phyloP scores from a whole-genome alignment of 371 early-diverging fungal species.

The Sporodiniella umbellata region DNA sequence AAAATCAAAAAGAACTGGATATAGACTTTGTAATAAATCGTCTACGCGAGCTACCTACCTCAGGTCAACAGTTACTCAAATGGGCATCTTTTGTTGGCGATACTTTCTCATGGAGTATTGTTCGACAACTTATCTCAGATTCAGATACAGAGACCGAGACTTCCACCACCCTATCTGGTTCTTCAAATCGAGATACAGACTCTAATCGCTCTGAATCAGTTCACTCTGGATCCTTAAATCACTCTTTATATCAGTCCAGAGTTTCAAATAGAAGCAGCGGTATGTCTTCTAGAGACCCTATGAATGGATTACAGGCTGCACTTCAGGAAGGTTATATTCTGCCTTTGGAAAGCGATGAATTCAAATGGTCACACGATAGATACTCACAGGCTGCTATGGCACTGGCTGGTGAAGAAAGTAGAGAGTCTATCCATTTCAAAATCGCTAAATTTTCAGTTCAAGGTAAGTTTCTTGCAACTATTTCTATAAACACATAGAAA shows the following conservation, averaged over 20 bases:
- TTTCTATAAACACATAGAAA: neutral
- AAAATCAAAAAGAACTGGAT: conserved; percentile 28
- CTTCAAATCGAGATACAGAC: neutral
- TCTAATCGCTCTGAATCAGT: neutral
- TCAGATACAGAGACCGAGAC: conserved; percentile 33
- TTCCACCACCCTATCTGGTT: conserved; percentile 6
- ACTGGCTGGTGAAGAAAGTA: conserved; percentile 27
- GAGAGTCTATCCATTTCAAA: conserved; percentile 35
- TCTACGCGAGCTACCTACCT: conserved; percentile 31
- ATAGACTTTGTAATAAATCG: conserved; percentile 31
- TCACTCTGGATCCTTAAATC: conserved; percentile 8
- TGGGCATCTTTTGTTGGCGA: conserved; percentile 47
- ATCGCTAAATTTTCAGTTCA: conserved; percentile 34
- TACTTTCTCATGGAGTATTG: conserved; percentile 41
- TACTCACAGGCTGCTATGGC: conserved; percentile 50
- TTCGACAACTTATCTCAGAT: conserved; percentile 31
- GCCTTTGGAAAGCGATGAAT: conserved; percentile 38
- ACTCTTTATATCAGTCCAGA: neutral
- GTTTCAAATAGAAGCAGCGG: neutral
- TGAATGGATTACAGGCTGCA: conserved; percentile 43
- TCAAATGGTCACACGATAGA: conserved; percentile 46
- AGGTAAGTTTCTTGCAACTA: conserved; percentile 2
- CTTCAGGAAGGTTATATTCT: conserved; percentile 46
- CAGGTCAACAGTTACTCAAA: conserved; percentile 34
- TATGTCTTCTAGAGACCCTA: conserved; percentile 20